Base-by-base conservation (phyloP, 1,284 basidiomycete genomes). In the Fomes fomentarius region DNA sequence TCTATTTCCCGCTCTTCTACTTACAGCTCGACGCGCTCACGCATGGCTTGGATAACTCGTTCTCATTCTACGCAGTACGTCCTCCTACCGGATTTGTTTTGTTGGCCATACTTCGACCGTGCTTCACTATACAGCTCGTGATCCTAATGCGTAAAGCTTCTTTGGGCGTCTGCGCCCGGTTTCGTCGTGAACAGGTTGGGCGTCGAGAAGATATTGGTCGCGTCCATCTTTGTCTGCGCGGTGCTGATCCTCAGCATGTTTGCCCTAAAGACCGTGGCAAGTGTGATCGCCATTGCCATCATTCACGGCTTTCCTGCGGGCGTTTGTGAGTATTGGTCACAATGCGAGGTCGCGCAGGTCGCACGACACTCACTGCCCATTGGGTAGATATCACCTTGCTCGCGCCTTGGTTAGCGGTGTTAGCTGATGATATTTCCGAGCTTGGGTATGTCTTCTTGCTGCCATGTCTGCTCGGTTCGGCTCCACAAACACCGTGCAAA, bases 241-340 rank as follows among this genome's bases (percentile, higher is more conserved):
- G 55, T 52, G 2, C 31, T 59, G 9, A 55, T 63, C 17, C 42
- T 64, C 43, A 48, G 53, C 35, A 54, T 66, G 53, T 53, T 66
- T 12, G 64, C 51, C 4, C 47, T 64, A 5, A 30, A 39, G 19
- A 61, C 38, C 39, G 49, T 58, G 28, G 60, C 60, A 8, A 63
- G 60, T 45, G 57, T 61, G 26, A 50, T 63, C 24, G 54, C 60
- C 33, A 54, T 66, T n/a, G 60, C 31, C 8, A 25, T 64, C 45
- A 57, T 66, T 40, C 65, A 58, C 34, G 64, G 64, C 0, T 57
- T 62, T 45, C 62, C n/a, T n/a, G 50, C 62, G 4, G 62, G 62
- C 0, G 47, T 52, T 9, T 63, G 61, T 63, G 19, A n/a, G 61
- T 54, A 21, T 21, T 15, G 15, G 33, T 22, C 6, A 11, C 4